A percentile compares a stretch with the other conserved stretches of the same genome.
Evolutionary conservation across 768 basidiomycete species (phyloP).

Genomic region (Saitozyma sp.): DNA sequence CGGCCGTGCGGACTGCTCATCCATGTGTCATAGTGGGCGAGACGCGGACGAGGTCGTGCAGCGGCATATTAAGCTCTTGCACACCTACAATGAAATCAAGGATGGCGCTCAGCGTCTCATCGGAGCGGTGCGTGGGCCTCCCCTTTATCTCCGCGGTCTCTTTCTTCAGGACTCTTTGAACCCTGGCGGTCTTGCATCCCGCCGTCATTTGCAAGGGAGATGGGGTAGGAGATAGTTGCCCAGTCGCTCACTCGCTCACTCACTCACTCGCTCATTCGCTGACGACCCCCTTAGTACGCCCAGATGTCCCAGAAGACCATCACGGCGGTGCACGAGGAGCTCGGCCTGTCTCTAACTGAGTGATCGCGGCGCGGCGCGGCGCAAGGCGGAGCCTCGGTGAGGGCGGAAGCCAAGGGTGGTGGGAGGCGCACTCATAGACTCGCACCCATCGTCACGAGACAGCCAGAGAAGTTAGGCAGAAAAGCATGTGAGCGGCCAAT

Average conservation of each 20-base stretch:
- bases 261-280: too few relatives aligned
- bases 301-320: conserved; percentile 38
- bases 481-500: too few relatives aligned
- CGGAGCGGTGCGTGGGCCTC: conserved; percentile 32
- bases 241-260: too few relatives aligned
- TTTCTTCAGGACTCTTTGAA: background rate
- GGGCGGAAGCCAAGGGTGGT: too few relatives aligned
- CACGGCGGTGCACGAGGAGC: conserved; percentile 43
- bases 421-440: too few relatives aligned
- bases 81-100: conserved; percentile 54
- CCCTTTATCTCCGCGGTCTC: background rate
- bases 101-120: conserved; percentile 52
- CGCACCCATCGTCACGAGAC: too few relatives aligned
- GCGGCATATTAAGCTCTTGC: conserved; percentile 45
- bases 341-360: conserved; percentile 45
- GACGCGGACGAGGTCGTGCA: conserved; percentile 40
- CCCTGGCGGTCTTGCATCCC: too few relatives aligned
- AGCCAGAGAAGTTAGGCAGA: too few relatives aligned
- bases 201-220: too few relatives aligned
- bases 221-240: too few relatives aligned
- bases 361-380: conserved; percentile 9
- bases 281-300: conserved; percentile 46
- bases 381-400: background rate
- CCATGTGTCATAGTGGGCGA: conserved; percentile 16
- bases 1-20: too few relatives aligned